These are phyloP conservation scores for Lactarius akahatsu DNA, from an alignment of 768 basidiomycete species.

Conservation along the genomic window DNA sequence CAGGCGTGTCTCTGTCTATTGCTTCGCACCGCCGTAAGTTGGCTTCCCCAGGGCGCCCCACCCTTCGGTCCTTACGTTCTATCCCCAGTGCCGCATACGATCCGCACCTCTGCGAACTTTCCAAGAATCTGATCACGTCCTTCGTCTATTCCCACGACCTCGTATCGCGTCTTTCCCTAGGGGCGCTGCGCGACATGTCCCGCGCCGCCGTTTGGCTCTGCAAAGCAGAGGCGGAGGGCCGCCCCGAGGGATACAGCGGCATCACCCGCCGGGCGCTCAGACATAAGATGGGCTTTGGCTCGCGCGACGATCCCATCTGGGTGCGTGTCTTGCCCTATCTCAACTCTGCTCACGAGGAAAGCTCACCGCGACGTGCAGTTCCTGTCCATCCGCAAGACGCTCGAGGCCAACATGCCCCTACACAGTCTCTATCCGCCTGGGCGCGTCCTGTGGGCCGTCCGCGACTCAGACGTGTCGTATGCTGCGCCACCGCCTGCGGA, in stretches of 20 bases:
- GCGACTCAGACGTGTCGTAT: slow-evolving; percentile 67
- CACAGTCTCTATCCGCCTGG: slow-evolving; percentile 74
- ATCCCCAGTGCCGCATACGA: slow-evolving; percentile 58
- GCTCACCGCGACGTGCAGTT: slow-evolving; percentile 47
- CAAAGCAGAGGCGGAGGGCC: slow-evolving; percentile 53
- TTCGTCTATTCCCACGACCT: slow-evolving; percentile 84
- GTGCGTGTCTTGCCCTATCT: slow-evolving; percentile 6
- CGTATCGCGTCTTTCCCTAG: slow-evolving; percentile 74
- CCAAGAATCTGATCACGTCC: slow-evolving; percentile 65
- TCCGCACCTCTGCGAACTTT: slow-evolving; percentile 55
- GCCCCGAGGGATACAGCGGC: slow-evolving; percentile 42
- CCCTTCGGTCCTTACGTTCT: not conserved
- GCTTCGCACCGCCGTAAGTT: slow-evolving; percentile 76
- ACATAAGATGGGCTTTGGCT: slow-evolving; percentile 63
- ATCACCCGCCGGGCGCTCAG: slow-evolving; percentile 50
- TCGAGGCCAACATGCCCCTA: slow-evolving; percentile 81
- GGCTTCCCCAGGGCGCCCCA: slow-evolving; percentile 5
- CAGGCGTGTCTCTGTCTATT: slow-evolving; percentile 69
- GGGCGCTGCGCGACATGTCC: slow-evolving; percentile 71
- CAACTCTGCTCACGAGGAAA: slow-evolving; percentile 3
- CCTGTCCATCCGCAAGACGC: slow-evolving; percentile 74
- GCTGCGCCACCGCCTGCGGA: slow-evolving; percentile 41
- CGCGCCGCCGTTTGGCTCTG: slow-evolving; percentile 80
- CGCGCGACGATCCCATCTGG: slow-evolving; percentile 45
- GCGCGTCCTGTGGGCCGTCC: slow-evolving; percentile 74